Base-by-base conservation (phyloP, 1,284 basidiomycete genomes). In the Meira miltonrushii region DNA sequence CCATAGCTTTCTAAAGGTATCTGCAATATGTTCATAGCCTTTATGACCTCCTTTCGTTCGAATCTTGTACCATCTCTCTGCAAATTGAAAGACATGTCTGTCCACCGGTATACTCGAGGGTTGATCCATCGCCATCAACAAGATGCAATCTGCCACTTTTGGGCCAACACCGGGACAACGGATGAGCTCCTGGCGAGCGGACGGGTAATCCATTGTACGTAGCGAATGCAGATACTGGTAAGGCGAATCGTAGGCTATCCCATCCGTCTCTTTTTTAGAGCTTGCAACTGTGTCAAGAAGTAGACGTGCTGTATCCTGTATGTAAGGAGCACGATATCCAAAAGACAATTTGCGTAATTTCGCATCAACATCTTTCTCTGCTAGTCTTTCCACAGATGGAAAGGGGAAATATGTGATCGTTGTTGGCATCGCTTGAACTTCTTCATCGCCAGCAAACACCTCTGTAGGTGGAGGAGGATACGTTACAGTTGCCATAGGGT, bases 121-220 rank as follows among this genome's bases (percentile, higher is more conserved):
- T 47, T 95, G 92, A 79, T 96, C 90, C 57, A 97, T 79, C 67
- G 90, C 92, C 89, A 98, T 97, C 23, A 99, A 81, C 55, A 96
- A 80, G 38, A 98, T 83, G 74, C 95, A 99, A 49, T 78, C 75
- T 6, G 74, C 75, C 5, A 78, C 75, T 79, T 99, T 99, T 39
- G 92, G 84, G 0, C 95, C 95, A 0, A 99, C 90, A 0, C 95
- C 95, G 47, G 90, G 68, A 9, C 85, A 65, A 92, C 85, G 71
- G 83, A 95, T 79, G 19, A 99, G 82, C 64, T 88, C 85, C 39
- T 83, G 82, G 59, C 92, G 82, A 15, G 90, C 90, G 23, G 83
- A 82, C 0, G 75, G 69, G 2, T 88, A 88, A 19, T 77, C 72
- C 61, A 79, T 62, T 0, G 71, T 70, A 57, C 89, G 82, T n/a